Conservation (phyloP, 1,284 basidiomycete species). For the Rhodotorula mucilaginosa region DNA sequence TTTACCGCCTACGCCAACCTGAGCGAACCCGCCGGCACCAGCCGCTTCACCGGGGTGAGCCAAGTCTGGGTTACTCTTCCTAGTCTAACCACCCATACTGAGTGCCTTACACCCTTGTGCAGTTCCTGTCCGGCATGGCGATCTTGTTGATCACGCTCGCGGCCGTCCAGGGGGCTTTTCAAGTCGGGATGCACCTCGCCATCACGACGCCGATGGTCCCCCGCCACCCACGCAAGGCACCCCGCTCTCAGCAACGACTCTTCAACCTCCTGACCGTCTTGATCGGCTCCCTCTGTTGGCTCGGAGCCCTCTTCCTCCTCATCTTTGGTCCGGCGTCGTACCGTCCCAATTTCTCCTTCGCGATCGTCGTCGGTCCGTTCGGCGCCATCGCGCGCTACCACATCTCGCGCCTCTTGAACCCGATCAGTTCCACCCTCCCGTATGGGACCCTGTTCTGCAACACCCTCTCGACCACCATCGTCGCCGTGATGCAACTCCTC, state of each 20-base stretch:
- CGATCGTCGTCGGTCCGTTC: constrained; percentile 85
- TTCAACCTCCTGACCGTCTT: constrained; percentile 44
- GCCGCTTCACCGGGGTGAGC: constrained; percentile 74
- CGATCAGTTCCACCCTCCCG: constrained; percentile 62
- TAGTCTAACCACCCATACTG: constrained; percentile 5
- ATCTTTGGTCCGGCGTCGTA: constrained; percentile 53
- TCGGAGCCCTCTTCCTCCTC: constrained; percentile 47
- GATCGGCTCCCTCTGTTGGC: constrained; percentile 44
- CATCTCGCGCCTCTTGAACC: constrained; percentile 71
- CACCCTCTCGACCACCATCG: constrained; percentile 70
- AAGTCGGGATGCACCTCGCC: constrained; percentile 61
- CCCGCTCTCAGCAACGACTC: constrained; percentile 46
- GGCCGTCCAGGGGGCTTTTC: constrained; percentile 61
- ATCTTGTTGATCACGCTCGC: constrained; percentile 33
- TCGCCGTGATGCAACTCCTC: constrained; percentile 68
- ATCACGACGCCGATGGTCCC: constrained; percentile 45
- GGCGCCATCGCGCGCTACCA: constrained; percentile 82
- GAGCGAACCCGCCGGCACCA: constrained; percentile 56
- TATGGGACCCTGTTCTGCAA: constrained; percentile 87
- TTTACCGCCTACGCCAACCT: constrained; percentile 83
- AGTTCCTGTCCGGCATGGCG: constrained; percentile 37
- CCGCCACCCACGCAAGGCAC: constrained; percentile 48
- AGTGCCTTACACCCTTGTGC: background rate
- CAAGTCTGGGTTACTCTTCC: constrained; percentile 13
- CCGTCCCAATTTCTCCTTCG: constrained; percentile 77